Percentiles rank a stretch among this genome's conserved stretches.
phyloP scores from a whole-genome alignment of 257 asterid genomes.

The Nicotiana knightiana region DNA sequence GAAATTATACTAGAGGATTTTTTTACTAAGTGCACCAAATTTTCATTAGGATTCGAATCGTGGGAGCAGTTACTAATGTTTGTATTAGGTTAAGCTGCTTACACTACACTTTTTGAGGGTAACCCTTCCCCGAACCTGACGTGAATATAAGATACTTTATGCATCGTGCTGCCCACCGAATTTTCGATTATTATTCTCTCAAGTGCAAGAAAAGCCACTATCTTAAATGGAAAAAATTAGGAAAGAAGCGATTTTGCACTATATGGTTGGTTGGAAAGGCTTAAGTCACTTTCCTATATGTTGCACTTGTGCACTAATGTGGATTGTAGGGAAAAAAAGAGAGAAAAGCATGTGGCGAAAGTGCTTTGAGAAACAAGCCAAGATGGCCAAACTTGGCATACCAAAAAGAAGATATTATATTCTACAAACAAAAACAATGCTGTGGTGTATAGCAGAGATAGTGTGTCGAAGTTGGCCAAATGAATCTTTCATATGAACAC shows the following conservation, averaged over 20 bases:
- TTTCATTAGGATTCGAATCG: no score
- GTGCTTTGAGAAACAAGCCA: not conserved
- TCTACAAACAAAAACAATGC: not conserved
- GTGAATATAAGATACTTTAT: fast-evolving
- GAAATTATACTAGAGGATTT: no score
- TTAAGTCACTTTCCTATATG: not conserved
- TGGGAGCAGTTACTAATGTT: fast-evolving
- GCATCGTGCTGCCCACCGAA: no score
- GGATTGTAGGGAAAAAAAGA: not conserved
- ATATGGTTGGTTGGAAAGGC: not conserved
- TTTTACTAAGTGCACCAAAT: no score
- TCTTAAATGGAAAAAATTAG: not conserved
- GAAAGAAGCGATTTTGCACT: not conserved
- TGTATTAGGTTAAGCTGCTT: no score
- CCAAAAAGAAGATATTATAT: not conserved
- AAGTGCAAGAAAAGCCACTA: not conserved
- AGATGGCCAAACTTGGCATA: not conserved
- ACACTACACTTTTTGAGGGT: fast-evolving
- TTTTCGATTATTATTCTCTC: not conserved
- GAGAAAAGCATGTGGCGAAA: not conserved
- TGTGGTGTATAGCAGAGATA: not conserved
- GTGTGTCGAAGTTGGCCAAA: slow-evolving; percentile 13
- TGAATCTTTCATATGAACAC: slow-evolving; percentile 23
- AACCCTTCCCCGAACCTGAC: no score
- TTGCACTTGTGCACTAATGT: not conserved